Base-by-base conservation (phyloP, 2,329 filamentous ascomycete genomes). In the Penicillium frequentans region DNA sequence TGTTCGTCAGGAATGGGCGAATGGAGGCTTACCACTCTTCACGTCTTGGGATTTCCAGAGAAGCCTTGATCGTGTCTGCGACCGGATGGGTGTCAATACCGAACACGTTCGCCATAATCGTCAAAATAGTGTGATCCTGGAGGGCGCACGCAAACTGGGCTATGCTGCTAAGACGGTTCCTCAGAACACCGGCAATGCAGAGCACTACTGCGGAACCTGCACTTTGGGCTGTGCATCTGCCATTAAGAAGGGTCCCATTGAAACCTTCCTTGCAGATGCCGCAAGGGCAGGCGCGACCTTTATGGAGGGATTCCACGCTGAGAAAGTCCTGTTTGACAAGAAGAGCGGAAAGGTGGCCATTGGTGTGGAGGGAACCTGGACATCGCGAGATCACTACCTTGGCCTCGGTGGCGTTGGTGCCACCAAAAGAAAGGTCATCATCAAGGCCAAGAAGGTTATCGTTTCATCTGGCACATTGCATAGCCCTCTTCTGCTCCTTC, bases 1-100 rank as follows among this genome's bases (percentile, higher is more conserved):
- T 62, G 90, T 96, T 1, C 85, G 92, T 3, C 80, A 85, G 63
- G 91, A 96, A 74, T 97, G 93, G 93, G 87, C 90, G 0, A 79
- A 84, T 19, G 50, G 76, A 16, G 86, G 87, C 0, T 77, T 97
- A 24, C 81, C 84, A 0, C 88, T 96, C 66, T 96, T 96, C 71
- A 86, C 84, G 0, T 87, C 87, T 0, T 72, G 81, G 0, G 86
- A 88, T 21, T 97, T 89, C 67, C 91, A 96, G 70, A 81, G 84
- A n/a, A 90, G 84, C 54, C 75, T 96, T 21, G 91, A 96, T 69
- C 84, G 87, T 9, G 90, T 97, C 1, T 95, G 88, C 70, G 79
- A 86, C 4, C 84, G 85, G 9, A 92, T 96, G 86, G 91, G 92
- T 26, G 90, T 90, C 14, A 84, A 84, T 11, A 79, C 84, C 0